These are phyloP conservation scores for Blastomyces emzantsi DNA, from an alignment of 2,329 filamentous ascomycete species.

Conservation along the genomic window DNA sequence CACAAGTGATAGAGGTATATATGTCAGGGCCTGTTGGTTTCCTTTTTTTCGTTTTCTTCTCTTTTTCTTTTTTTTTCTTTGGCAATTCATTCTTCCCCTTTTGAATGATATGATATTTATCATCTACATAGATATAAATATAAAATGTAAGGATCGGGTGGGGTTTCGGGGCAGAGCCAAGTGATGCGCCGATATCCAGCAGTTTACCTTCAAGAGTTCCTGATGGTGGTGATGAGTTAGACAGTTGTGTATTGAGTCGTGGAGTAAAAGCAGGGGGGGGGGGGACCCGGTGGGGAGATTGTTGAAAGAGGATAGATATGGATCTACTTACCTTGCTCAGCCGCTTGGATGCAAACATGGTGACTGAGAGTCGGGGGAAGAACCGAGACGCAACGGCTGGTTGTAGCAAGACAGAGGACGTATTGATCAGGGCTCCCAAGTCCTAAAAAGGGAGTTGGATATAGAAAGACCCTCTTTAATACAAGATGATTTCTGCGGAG, in stretches of 20 bases:
- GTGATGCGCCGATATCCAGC: not conserved
- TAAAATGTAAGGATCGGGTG: not conserved
- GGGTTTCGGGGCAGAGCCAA: not conserved
- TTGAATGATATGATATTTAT: not conserved
- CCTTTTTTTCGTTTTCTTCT: not conserved
- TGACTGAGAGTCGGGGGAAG: conserved; percentile 1
- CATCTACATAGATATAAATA: not conserved
- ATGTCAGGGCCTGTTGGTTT: not conserved
- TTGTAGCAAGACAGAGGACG: not conserved
- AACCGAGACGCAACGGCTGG: too few relatives aligned
- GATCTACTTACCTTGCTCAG: conserved; percentile 35
- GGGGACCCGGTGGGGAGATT: not conserved
- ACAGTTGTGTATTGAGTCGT: not conserved
- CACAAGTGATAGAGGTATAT: not conserved
- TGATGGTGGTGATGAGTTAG: conserved; percentile 26
- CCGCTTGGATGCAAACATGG: conserved; percentile 45
- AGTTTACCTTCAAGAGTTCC: conserved; percentile 48
- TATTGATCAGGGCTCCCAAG: not conserved
- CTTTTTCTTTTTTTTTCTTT: not conserved
- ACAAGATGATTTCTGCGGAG: not conserved
- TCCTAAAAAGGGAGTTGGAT: not conserved
- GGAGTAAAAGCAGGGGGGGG: not conserved
- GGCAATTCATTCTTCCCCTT: too few relatives aligned
- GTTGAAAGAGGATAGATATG: not conserved
- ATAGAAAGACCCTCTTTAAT: not conserved